Base-by-base conservation (phyloP, 1,139 yeast species). In the Entelexis sorbosivorans region DNA sequence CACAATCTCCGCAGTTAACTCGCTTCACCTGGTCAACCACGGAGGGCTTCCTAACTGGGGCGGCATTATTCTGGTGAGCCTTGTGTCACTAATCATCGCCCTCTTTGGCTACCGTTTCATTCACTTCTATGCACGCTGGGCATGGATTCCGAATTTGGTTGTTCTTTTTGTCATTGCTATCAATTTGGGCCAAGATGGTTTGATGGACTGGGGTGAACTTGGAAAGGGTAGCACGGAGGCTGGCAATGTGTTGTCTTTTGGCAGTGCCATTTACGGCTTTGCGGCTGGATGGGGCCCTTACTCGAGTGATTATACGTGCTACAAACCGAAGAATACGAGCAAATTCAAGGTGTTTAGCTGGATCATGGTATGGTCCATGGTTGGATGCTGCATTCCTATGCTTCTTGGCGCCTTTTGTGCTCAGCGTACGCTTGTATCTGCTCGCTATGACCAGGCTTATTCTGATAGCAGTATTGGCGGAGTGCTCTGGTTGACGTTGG, bases 211-310 rank as follows among this genome's bases (percentile, higher is more conserved):
- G 53, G 55, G 50, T 10, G n/a, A 36, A 13, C 16, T 58, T 47
- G 36, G 20, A 14, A 8, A 39, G 2, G 68, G 62, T 5, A 57
- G 68, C 8, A 58, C 64, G n/a, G 77, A 73, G 55, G 94, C 94
- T 44, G 96, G 89, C 60, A 64, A 69, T 61, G 91, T 87, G 32
- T 73, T 89, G 53, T 80, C 93, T 38, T 87, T 84, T 61, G 96
- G 96, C 65, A 82, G 88, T 64, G 72, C 95, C 47, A 69, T 85
- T 58, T 89, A 76, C 62, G 96, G 96, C 58, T 89, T 83, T 63
- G 95, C 96, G 48, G 78, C 95, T 52, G 96, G 96, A 57, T 88
- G 96, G 96, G 79, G 94, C 53, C 82, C 96, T 24, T 86, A 82
- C 63, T 93, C 96, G 44, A 79, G 95, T 40, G 96, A 88, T 70